Base-by-base conservation (phyloP, 106 monocot genomes). In the Dactylorhiza incarnata region DNA sequence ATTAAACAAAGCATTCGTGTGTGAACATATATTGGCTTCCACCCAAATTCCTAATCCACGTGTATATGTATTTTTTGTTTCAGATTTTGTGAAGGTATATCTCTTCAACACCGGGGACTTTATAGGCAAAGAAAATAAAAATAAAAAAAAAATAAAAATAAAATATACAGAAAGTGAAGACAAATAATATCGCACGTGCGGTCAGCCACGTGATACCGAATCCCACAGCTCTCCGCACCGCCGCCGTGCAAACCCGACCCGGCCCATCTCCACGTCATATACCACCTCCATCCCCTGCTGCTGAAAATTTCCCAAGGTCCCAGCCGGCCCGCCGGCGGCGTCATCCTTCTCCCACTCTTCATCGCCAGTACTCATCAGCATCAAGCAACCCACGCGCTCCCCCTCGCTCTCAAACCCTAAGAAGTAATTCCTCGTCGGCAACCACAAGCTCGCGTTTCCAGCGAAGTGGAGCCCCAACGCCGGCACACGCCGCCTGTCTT, bases 261-360 rank as follows among this genome's bases (percentile, higher is more conserved):
- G 70, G 15, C 76, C 82, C n/a, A 51, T 80, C 61, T 84, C 89
- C 65, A 89, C 26, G 74, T 97, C 97, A 81, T 90, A 97, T 0
- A 94, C 89, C 55, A 97, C 94, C 84, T 94, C 89, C 52, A 97
- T 91, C 74, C 97, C 97, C 83, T 94, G 97, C 84, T 97, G 97
- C 89, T 97, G 97, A 74, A 86, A 94, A 74, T 97, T 97, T 9
- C 97, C 97, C 55, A 96, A 75, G 19, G 91, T 96, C 22, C 85
- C 93, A 48, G 88, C 86, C 17, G 95, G 95, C 48, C 87, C 96
- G 22, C 83, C 82, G 5, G 74, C 65, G 13, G n/a, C 66, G 11
- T 67, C 87, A 8, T 79, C 85, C 4, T 67, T 84, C 14, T 62
- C 85, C 23, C 37, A 84, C 7, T 47, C 75, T 0, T 48, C 75